These are phyloP conservation scores for Ophiosphaerella narmari DNA, from an alignment of 2,329 filamentous ascomycete species.

Conservation along the genomic window DNA sequence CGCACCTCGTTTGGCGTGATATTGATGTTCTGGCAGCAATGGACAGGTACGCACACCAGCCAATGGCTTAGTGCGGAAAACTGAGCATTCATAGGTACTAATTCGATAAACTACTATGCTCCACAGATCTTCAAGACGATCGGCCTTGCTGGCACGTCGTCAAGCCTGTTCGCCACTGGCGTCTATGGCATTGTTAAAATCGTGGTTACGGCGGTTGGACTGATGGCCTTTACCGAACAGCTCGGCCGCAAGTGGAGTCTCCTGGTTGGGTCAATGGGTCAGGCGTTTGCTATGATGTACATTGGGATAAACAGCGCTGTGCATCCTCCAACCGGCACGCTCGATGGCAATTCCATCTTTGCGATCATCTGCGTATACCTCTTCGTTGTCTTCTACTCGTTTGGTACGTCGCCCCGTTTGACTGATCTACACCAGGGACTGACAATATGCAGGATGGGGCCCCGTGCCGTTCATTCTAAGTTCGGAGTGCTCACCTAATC, in stretches of 20 bases:
- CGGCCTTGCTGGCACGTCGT: constrained; percentile 45
- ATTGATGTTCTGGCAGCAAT: constrained; percentile 53
- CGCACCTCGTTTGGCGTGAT: constrained; percentile 49
- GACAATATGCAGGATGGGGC: constrained; percentile 44
- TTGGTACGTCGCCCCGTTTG: constrained; percentile 33
- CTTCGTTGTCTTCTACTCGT: constrained; percentile 54
- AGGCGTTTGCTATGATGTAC: constrained; percentile 51
- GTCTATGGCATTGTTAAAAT: constrained; percentile 56
- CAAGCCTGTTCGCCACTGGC: constrained; percentile 52
- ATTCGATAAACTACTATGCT: constrained; percentile 49
- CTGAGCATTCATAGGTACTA: constrained; percentile 17
- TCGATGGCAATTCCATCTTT: constrained; percentile 48
- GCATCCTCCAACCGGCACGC: constrained; percentile 38
- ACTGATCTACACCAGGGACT: constrained; percentile 3
- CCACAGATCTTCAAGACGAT: constrained; percentile 53
- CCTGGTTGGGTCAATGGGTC: constrained; percentile 48
- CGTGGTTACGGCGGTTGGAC: constrained; percentile 48
- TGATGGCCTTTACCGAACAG: constrained; percentile 54
- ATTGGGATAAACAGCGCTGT: constrained; percentile 42
- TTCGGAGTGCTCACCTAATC: constrained; percentile 48
- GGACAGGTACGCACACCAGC: constrained; percentile 24
- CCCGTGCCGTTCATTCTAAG: constrained; percentile 52
- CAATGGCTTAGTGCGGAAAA: no score
- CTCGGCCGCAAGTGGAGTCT: constrained; percentile 53
- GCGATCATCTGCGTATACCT: constrained; percentile 59